These are phyloP conservation scores for Myrmaecium sp. DNA, from an alignment of 2,329 filamentous ascomycete genomes.

Conservation along the genomic window DNA sequence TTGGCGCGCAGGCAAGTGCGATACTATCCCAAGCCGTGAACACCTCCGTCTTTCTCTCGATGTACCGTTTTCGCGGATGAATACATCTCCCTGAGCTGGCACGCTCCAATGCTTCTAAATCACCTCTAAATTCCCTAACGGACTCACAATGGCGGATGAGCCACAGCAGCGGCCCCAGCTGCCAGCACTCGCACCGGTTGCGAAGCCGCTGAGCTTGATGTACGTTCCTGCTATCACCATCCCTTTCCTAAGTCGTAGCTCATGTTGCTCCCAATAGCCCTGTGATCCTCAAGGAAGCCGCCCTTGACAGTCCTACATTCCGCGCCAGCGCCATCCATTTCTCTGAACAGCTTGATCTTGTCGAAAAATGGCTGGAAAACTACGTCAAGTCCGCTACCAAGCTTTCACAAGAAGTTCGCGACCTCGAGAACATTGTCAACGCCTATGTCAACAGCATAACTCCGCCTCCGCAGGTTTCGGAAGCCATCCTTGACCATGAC, in stretches of 20 bases:
- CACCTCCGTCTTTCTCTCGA: no score
- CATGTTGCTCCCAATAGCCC: conserved; percentile 32
- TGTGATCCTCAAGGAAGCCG: conserved; percentile 82
- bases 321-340: conserved; percentile 77
- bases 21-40: no score
- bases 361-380: conserved; percentile 81
- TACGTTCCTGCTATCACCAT: conserved; percentile 10
- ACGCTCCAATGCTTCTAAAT: no score
- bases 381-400: conserved; percentile 47
- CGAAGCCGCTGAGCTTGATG: conserved; percentile 25
- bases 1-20: no score
- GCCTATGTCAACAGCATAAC: conserved; percentile 58
- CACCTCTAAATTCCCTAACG: no score
- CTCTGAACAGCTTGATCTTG: conserved; percentile 72
- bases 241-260: conserved; percentile 3
- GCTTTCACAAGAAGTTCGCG: conserved; percentile 47
- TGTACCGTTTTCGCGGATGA: no score
- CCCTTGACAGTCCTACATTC: conserved; percentile 91
- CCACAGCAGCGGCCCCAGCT: conserved; percentile 8
- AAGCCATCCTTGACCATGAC: conserved; percentile 83
- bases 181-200: conserved; percentile 21
- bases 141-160: conserved; percentile 20
- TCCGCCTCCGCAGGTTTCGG: conserved; percentile 57
- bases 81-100: no score
- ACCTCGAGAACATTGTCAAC: conserved; percentile 66